Conservation (phyloP, 306 rosid species). For the Pterocarpus santalinus region DNA sequence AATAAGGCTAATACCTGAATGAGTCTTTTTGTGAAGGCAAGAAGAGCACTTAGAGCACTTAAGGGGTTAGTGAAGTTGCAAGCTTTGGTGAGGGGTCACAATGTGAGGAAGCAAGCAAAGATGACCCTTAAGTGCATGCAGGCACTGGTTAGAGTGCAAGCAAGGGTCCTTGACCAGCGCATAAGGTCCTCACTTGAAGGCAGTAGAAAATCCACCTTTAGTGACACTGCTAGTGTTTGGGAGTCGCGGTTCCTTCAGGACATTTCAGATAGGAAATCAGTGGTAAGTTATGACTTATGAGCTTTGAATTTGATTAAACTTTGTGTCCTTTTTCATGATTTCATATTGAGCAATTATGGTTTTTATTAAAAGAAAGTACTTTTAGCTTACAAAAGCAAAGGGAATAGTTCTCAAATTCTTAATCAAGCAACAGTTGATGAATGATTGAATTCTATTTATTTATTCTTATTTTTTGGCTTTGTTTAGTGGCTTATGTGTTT, state of each 20-base stretch:
- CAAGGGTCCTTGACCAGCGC: constrained; percentile 86
- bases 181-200: constrained; percentile 83
- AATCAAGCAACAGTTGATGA: constrained; percentile 38
- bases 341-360: constrained; percentile 16
- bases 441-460: not conserved
- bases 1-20: not conserved
- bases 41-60: constrained; percentile 92
- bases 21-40: constrained; percentile 62
- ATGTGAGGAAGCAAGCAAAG: constrained; percentile 95
- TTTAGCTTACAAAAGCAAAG: constrained; percentile 40
- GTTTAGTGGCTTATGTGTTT: not conserved
- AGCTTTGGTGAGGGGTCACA: constrained; percentile 95
- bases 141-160: constrained; percentile 90
- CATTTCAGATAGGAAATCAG: constrained; percentile 79
- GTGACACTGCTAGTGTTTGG: constrained; percentile 75
- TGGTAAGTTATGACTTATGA: constrained; percentile 54
- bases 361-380: not conserved
- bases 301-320: constrained; percentile 10
- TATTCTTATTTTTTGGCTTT: not conserved
- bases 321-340: constrained; percentile 35
- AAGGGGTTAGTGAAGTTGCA: constrained; percentile 96
- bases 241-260: constrained; percentile 85
- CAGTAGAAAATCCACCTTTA: constrained; percentile 82
- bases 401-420: constrained; percentile 25
- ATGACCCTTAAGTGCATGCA: constrained; percentile 95